Conservation (phyloP, 1,284 basidiomycete species). For the Moniliella sp. region DNA sequence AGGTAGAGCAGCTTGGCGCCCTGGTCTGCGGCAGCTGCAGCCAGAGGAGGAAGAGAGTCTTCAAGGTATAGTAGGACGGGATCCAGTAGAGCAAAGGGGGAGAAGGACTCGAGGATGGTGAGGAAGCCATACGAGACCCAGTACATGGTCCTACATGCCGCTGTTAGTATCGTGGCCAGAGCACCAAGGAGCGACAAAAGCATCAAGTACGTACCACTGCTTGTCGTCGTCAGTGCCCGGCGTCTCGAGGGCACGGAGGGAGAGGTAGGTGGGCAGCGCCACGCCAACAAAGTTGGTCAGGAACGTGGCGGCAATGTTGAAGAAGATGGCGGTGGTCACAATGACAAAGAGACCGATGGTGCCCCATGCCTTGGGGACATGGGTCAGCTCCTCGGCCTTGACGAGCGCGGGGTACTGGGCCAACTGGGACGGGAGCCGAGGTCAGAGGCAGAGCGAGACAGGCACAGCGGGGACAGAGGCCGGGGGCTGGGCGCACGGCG, state of each 20-base stretch:
- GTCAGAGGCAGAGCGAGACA: not conserved
- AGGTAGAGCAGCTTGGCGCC: too few relatives aligned
- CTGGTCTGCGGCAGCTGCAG: too few relatives aligned
- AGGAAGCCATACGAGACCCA: too few relatives aligned
- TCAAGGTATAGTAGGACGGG: too few relatives aligned
- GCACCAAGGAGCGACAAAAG: too few relatives aligned
- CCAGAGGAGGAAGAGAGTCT: too few relatives aligned
- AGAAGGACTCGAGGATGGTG: too few relatives aligned
- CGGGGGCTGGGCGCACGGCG: slow-evolving; percentile 32
- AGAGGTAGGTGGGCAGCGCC: slow-evolving; percentile 33
- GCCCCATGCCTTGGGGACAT: slow-evolving; percentile 75
- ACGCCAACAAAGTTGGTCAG: slow-evolving; percentile 31
- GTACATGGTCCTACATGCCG: too few relatives aligned
- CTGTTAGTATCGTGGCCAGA: too few relatives aligned
- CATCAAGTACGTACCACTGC: too few relatives aligned
- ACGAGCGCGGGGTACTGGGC: slow-evolving; percentile 55
- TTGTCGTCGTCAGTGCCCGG: slow-evolving; percentile 33
- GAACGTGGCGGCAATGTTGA: slow-evolving; percentile 30
- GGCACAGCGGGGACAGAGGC: not conserved
- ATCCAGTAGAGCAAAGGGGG: too few relatives aligned
- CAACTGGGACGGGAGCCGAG: slow-evolving; percentile 41
- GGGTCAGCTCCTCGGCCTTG: slow-evolving; percentile 63
- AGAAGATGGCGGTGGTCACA: slow-evolving; percentile 34
- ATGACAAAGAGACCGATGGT: slow-evolving; percentile 53
- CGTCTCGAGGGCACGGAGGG: slow-evolving; percentile 29